phyloP scores from a whole-genome alignment of 2,329 filamentous ascomycete species.

The Diplodia scrobiculata region DNA sequence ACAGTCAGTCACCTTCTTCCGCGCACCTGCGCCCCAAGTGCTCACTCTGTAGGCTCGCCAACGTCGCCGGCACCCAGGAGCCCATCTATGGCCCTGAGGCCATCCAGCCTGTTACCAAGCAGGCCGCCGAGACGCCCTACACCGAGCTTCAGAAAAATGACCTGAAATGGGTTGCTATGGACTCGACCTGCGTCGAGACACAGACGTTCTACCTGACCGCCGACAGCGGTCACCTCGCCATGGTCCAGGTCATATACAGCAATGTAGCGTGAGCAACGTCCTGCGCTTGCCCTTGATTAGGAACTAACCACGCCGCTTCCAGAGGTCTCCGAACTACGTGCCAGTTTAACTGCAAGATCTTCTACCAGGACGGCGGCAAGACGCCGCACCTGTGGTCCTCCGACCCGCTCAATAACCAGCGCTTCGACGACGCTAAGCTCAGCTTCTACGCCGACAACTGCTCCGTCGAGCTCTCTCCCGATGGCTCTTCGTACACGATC shows the following conservation, averaged over 20 bases:
- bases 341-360: constrained; percentile 94
- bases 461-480: constrained; percentile 81
- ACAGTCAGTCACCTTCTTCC: constrained; percentile 62
- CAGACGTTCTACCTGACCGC: constrained; percentile 89
- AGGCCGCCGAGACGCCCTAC: constrained; percentile 75
- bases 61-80: constrained; percentile 93
- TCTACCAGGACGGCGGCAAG: constrained; percentile 69
- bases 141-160: constrained; percentile 77
- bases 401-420: constrained; percentile 73
- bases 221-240: constrained; percentile 72
- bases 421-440: constrained; percentile 80
- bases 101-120: constrained; percentile 80
- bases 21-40: constrained; percentile 33
- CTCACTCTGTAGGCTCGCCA: constrained; percentile 54
- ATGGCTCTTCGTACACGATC: constrained; percentile 80
- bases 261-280: constrained; percentile 76
- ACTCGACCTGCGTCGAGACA: constrained; percentile 88
- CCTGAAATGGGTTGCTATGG: constrained; percentile 78
- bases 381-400: constrained; percentile 82
- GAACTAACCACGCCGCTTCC: constrained; percentile 32
- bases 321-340: constrained; percentile 87
- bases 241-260: constrained; percentile 95
- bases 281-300: neutral
- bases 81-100: constrained; percentile 90
- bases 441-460: constrained; percentile 85